These are phyloP conservation scores for Amorphotheca resinae DNA, from an alignment of 495 filamentous ascomycete genomes.

Conservation along the genomic window DNA sequence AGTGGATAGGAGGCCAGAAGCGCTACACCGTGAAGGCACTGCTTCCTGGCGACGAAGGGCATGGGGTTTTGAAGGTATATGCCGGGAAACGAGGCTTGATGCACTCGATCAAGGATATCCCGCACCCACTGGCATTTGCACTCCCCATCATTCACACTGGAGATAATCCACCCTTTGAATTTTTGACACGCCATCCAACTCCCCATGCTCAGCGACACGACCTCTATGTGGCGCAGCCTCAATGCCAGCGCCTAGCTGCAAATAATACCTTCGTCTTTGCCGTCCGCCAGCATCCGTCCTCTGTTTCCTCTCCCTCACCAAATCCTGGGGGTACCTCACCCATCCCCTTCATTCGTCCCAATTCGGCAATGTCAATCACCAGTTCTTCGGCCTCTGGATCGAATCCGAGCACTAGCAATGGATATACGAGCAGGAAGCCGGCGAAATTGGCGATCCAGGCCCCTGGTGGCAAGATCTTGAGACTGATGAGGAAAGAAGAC, in stretches of 20 bases:
- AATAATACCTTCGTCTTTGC: conserved; percentile 98
- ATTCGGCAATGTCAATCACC: conserved; percentile 73
- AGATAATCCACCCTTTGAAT: conserved; percentile 86
- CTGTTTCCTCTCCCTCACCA: conserved; percentile 33
- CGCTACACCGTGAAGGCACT: conserved; percentile 87
- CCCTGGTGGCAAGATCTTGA: conserved; percentile 86
- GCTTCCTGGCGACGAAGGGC: conserved; percentile 79
- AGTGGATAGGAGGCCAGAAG: conserved; percentile 80
- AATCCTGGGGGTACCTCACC: conserved; percentile 50
- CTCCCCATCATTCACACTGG: conserved; percentile 83
- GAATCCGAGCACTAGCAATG: conserved; percentile 33
- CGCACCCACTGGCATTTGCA: conserved; percentile 82
- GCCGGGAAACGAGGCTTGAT: conserved; percentile 88
- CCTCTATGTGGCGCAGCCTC: conserved; percentile 89
- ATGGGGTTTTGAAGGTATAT: conserved; percentile 84
- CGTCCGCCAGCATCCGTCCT: conserved; percentile 82
- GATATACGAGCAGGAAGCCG: conserved; percentile 51
- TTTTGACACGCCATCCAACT: conserved; percentile 84
- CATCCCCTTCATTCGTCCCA: conserved; percentile 57
- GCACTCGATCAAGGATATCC: conserved; percentile 90
- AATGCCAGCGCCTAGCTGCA: conserved; percentile 71
- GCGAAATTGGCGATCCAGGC: conserved; percentile 94
- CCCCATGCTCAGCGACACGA: conserved; percentile 95
- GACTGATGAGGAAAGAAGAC: conserved; percentile 82
- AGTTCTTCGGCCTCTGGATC: conserved; percentile 50